Evolutionary conservation across 768 basidiomycete species (phyloP).

Genomic region (Lyophyllum decastes): DNA sequence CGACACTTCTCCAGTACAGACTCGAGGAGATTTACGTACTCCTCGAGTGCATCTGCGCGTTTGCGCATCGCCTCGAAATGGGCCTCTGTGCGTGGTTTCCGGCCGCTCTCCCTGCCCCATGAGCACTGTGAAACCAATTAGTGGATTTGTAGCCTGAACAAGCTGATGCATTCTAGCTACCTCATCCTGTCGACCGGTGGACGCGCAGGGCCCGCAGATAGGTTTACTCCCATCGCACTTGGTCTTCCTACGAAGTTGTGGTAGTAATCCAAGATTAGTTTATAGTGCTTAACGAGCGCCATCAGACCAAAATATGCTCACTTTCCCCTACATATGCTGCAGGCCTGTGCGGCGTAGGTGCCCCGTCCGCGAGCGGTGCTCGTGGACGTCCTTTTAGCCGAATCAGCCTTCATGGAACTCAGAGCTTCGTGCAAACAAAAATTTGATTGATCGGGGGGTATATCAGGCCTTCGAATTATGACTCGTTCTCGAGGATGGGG

Average conservation of each 20-base stretch:
- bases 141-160: neutral
- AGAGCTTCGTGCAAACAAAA: slow-evolving; percentile 4
- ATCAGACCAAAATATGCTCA: slow-evolving; percentile 20
- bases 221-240: slow-evolving; percentile 50
- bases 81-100: slow-evolving; percentile 44
- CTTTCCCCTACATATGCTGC: slow-evolving; percentile 42
- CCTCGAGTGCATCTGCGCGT: slow-evolving; percentile 37
- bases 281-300: neutral
- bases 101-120: slow-evolving; percentile 42
- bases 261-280: neutral
- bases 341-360: slow-evolving; percentile 37
- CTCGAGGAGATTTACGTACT: slow-evolving; percentile 42
- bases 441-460: slow-evolving; percentile 11
- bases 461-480: slow-evolving; percentile 6
- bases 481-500: neutral
- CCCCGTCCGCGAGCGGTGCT: slow-evolving; percentile 33
- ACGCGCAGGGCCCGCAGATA: slow-evolving; percentile 40
- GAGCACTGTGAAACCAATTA: slow-evolving; percentile 33
- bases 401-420: slow-evolving; percentile 23
- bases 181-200: slow-evolving; percentile 38
- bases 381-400: slow-evolving; percentile 19
- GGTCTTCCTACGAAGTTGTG: slow-evolving; percentile 35
- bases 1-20: slow-evolving; percentile 42
- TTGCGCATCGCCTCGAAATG: slow-evolving; percentile 48
- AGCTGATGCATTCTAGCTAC: slow-evolving; percentile 19